These are phyloP conservation scores for Carallia pectinifolia DNA, from an alignment of 345 rosid genomes.

Conservation along the genomic window DNA sequence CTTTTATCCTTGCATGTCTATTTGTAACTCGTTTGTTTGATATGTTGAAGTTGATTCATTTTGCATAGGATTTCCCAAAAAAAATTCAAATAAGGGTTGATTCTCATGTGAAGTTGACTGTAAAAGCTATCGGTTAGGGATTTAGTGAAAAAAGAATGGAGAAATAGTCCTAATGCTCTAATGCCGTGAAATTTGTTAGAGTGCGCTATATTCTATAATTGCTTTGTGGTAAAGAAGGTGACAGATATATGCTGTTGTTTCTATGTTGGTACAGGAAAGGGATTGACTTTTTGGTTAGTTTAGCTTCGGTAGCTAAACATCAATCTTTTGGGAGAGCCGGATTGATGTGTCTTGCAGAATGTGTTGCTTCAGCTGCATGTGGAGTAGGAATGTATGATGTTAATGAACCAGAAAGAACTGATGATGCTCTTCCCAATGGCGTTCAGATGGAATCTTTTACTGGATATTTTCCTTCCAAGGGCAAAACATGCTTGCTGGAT, in stretches of 20 bases:
- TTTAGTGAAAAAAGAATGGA: background rate
- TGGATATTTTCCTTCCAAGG: constrained; percentile 26
- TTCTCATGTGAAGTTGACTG: background rate
- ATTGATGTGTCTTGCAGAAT: constrained; percentile 75
- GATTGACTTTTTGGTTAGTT: constrained; percentile 49
- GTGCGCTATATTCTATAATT: background rate
- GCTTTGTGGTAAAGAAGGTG: background rate
- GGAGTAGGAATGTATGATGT: constrained; percentile 30
- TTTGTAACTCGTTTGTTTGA: background rate
- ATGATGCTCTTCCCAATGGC: constrained; percentile 30
- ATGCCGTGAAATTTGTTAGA: background rate
- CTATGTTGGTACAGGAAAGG: constrained; percentile 48
- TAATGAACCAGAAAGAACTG: constrained; percentile 26
- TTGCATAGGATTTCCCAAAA: background rate
- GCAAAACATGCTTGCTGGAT: constrained; percentile 53
- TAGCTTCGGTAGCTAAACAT: constrained; percentile 69
- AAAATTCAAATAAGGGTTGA: background rate
- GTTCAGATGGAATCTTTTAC: constrained; percentile 26
- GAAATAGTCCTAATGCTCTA: background rate
- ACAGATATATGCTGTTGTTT: constrained; percentile 13
- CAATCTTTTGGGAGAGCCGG: constrained; percentile 88
- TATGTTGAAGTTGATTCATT: constrained; percentile 5
- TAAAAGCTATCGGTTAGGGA: background rate
- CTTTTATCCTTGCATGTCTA: no score
- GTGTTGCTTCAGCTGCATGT: constrained; percentile 65